phyloP scores from a whole-genome alignment of 2,329 filamentous ascomycete genomes.

The Penicillium sp. region DNA sequence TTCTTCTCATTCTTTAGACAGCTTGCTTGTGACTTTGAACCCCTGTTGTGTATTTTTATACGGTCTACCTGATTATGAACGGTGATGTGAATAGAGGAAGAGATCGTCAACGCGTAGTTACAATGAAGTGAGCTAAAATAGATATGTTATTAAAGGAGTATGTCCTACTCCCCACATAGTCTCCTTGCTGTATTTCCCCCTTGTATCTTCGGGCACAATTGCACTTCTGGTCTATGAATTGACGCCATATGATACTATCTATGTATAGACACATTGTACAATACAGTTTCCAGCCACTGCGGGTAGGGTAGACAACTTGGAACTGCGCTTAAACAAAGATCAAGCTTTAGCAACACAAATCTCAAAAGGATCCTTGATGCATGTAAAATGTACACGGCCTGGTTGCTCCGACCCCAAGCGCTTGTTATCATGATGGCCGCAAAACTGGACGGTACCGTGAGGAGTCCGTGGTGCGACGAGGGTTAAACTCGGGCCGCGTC shows the following conservation, averaged over 20 bases:
- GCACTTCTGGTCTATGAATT: too few species aligned
- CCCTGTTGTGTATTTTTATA: too few species aligned
- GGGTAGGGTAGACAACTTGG: background rate
- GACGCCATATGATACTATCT: background rate
- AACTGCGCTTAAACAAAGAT: background rate
- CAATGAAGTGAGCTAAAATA: background rate
- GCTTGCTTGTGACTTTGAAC: background rate
- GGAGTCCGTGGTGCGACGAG: conserved; percentile 21
- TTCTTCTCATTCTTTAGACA: background rate
- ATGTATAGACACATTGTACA: background rate
- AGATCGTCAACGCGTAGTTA: background rate
- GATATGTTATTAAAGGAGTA: background rate
- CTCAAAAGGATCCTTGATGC: background rate
- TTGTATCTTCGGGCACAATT: background rate
- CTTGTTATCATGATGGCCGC: conserved; percentile 1
- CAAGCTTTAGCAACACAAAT: background rate
- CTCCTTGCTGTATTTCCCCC: background rate
- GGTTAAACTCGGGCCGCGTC: conserved; percentile 37
- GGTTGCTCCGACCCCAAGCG: conserved; percentile 3
- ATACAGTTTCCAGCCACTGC: background rate
- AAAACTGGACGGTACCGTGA: rapidly evolving
- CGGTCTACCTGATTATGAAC: background rate
- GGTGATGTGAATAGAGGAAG: background rate
- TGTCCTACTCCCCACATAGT: background rate
- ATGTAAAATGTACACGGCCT: background rate